Evolutionary conservation across 2,329 filamentous ascomycete species (phyloP).

Genomic region (Fusarium dlaminii): DNA sequence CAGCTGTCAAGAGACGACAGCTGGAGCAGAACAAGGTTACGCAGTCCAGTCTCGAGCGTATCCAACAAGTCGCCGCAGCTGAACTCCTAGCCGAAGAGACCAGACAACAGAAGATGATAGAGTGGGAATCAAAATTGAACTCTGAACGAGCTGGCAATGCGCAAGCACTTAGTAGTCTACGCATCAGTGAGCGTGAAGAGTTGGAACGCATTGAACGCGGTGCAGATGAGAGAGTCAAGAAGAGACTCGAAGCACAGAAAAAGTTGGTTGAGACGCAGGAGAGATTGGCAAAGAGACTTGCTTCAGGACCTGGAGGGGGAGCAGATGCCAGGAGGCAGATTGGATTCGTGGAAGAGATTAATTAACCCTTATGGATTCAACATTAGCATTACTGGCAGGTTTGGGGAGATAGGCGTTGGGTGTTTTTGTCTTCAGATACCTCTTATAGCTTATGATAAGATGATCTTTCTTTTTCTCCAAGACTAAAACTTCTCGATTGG

Average conservation of each 20-base stretch:
- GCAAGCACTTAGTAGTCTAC: constrained; percentile 59
- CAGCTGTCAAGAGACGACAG: constrained; percentile 49
- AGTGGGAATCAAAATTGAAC: constrained; percentile 60
- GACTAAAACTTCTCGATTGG: not conserved
- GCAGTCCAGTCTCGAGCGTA: constrained; percentile 56
- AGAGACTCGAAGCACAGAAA: constrained; percentile 60
- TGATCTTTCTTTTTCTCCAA: not conserved
- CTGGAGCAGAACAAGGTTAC: constrained; percentile 59
- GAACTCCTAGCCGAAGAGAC: constrained; percentile 58
- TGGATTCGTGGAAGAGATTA: constrained; percentile 65
- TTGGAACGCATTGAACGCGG: constrained; percentile 58
- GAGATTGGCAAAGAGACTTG: constrained; percentile 54
- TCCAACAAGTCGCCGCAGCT: constrained; percentile 56
- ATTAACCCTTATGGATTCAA: constrained; percentile 41
- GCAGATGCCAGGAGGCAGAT: constrained; percentile 58
- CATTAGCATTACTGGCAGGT: constrained; percentile 1
- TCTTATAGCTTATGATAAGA: not conserved
- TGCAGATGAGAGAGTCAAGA: constrained; percentile 57
- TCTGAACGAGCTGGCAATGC: constrained; percentile 58
- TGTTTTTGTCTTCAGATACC: constrained; percentile 9
- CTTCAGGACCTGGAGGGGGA: constrained; percentile 48
- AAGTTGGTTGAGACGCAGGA: constrained; percentile 61
- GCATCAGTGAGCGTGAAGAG: constrained; percentile 61
- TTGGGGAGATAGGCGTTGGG: constrained; percentile 13
- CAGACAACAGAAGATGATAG: constrained; percentile 55